These are phyloP conservation scores for Raphanus sativus DNA, from an alignment of 345 rosid genomes.

Conservation along the genomic window DNA sequence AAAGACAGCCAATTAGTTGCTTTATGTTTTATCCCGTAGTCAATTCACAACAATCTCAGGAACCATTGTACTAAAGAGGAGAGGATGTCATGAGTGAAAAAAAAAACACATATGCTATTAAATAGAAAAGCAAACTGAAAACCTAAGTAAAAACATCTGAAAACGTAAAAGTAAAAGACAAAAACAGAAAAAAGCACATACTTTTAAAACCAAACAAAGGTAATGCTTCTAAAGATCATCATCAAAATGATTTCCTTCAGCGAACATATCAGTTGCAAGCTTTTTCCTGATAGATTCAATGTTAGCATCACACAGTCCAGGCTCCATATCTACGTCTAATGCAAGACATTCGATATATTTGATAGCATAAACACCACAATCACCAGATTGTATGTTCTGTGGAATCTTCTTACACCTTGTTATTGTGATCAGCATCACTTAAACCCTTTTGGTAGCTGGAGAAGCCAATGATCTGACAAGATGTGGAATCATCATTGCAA, in stretches of 20 bases:
- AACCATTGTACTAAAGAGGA: not conserved
- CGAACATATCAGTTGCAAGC: not conserved
- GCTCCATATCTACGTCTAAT: not conserved
- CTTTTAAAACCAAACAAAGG: not conserved
- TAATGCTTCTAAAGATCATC: not conserved
- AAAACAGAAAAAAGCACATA: not conserved
- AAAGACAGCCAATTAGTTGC: not conserved
- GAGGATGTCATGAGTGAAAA: not conserved
- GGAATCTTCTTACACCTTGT: not conserved
- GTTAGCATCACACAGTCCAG: not conserved
- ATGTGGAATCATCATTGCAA: not conserved
- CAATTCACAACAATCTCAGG: not conserved
- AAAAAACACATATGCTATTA: not conserved
- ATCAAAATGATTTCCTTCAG: not conserved
- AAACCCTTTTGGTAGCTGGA: not conserved
- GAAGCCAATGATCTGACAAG: not conserved
- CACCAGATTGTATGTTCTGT: not conserved
- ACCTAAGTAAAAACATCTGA: not conserved
- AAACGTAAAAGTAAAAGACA: not conserved
- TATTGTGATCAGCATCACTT: not conserved
- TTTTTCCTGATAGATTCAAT: not conserved
- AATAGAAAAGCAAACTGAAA: not conserved
- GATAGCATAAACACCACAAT: not conserved
- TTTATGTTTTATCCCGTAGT: too few species aligned
- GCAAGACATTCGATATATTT: not conserved